These are phyloP conservation scores for Zopfochytrium polystomum DNA, from an alignment of 371 early-diverging fungal genomes.

Conservation along the genomic window DNA sequence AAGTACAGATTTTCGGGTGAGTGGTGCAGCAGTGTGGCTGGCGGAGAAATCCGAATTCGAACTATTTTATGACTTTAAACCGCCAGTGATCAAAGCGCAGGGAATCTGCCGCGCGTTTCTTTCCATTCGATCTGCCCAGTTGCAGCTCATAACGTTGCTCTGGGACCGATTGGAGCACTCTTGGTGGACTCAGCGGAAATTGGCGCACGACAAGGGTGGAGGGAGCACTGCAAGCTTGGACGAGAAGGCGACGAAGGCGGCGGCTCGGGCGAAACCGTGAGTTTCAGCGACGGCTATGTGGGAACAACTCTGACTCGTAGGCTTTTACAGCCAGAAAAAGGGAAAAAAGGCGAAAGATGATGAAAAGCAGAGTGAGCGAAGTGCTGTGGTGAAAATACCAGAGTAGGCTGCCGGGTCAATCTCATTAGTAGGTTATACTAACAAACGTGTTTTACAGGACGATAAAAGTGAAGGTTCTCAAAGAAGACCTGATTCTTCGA, in stretches of 20 bases:
- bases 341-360: conserved; percentile 40
- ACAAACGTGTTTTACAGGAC: conserved; percentile 18
- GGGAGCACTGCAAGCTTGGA: conserved; percentile 27
- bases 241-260: conserved; percentile 29
- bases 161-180: conserved; percentile 47
- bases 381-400: conserved; percentile 25
- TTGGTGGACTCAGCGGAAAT: conserved; percentile 47
- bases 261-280: conserved; percentile 16
- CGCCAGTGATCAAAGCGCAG: conserved; percentile 46
- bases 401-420: conserved; percentile 25
- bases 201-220: conserved; percentile 12
- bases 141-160: conserved; percentile 31
- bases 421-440: not conserved
- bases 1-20: conserved; percentile 53
- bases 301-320: not conserved
- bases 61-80: not conserved
- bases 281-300: not conserved
- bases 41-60: not conserved
- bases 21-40: too few relatives aligned
- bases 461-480: conserved; percentile 29
- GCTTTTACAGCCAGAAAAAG: not conserved
- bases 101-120: conserved; percentile 21
- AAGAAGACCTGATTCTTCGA: conserved; percentile 38
- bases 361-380: conserved; percentile 28
- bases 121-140: conserved; percentile 33